Evolutionary conservation across 192 early-diverging fungal genomes (phyloP).

Genomic region (Chytriomyces confervae): DNA sequence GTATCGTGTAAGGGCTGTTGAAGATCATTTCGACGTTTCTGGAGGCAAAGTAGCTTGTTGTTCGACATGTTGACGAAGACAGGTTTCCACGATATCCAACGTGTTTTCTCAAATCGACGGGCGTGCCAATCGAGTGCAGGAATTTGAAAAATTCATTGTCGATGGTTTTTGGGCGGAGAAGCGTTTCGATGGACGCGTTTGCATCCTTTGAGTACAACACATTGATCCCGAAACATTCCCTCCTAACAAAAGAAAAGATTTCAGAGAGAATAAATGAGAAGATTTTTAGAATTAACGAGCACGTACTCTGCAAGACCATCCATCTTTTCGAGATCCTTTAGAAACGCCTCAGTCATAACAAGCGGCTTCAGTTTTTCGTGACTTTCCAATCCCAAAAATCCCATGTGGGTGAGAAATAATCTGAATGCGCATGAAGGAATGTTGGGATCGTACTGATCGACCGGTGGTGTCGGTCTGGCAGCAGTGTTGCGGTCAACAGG

Average conservation of each 20-base stretch:
- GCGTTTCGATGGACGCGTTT: conserved; percentile 51
- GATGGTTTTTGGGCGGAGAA: conserved; percentile 54
- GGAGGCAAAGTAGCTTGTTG: conserved; percentile 74
- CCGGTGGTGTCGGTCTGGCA: conserved; percentile 33
- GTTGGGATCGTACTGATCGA: conserved; percentile 30
- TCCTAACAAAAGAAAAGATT: conserved; percentile 30
- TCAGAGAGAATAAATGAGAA: background rate
- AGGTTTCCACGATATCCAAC: conserved; percentile 70
- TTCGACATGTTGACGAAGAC: conserved; percentile 55
- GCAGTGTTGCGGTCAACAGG: background rate
- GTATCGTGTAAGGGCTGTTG: conserved; percentile 64
- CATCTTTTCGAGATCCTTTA: conserved; percentile 66
- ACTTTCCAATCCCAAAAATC: conserved; percentile 67
- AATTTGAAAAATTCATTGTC: conserved; percentile 73
- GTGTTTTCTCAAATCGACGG: conserved; percentile 66
- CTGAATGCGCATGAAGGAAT: conserved; percentile 47
- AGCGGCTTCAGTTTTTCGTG: conserved; percentile 67
- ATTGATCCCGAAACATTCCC: conserved; percentile 72
- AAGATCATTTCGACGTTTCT: conserved; percentile 72
- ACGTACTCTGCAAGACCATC: conserved; percentile 72
- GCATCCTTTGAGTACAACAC: conserved; percentile 70
- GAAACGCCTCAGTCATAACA: conserved; percentile 63
- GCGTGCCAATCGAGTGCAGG: conserved; percentile 73
- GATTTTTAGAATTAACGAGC: background rate
- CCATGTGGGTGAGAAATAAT: conserved; percentile 69